These are phyloP conservation scores for Chalciporus piperatus DNA, from an alignment of 768 basidiomycete genomes.

Conservation along the genomic window DNA sequence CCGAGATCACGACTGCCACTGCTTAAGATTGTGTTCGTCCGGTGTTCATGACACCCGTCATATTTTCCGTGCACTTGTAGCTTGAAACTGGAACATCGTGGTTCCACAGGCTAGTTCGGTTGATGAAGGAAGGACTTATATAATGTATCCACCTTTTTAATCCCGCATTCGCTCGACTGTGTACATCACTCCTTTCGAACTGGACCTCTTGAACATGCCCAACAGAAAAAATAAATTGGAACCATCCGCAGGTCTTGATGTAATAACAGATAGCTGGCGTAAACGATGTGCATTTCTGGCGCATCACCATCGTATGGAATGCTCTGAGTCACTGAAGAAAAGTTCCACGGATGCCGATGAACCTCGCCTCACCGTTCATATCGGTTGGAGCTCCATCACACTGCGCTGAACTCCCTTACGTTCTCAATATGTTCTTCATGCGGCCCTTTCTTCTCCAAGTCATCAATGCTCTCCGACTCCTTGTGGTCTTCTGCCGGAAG, in stretches of 20 bases:
- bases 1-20: background rate
- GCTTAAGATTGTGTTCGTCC: background rate
- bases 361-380: background rate
- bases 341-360: background rate
- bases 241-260: no score
- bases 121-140: background rate
- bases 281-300: background rate
- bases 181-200: background rate
- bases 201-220: background rate
- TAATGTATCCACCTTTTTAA: background rate
- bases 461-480: background rate
- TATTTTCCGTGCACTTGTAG: background rate
- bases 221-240: no score
- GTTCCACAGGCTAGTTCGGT: background rate
- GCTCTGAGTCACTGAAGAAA: background rate
- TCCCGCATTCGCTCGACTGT: background rate
- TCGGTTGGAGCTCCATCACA: background rate
- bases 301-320: background rate
- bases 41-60: background rate
- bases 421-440: background rate
- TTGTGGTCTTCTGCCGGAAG: background rate
- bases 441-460: conserved; percentile 1
- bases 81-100: background rate
- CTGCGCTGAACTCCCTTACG: background rate
- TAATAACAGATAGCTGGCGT: conserved; percentile 31